phyloP scores from a whole-genome alignment of 495 filamentous ascomycete species.

The Echria macrotheca region DNA sequence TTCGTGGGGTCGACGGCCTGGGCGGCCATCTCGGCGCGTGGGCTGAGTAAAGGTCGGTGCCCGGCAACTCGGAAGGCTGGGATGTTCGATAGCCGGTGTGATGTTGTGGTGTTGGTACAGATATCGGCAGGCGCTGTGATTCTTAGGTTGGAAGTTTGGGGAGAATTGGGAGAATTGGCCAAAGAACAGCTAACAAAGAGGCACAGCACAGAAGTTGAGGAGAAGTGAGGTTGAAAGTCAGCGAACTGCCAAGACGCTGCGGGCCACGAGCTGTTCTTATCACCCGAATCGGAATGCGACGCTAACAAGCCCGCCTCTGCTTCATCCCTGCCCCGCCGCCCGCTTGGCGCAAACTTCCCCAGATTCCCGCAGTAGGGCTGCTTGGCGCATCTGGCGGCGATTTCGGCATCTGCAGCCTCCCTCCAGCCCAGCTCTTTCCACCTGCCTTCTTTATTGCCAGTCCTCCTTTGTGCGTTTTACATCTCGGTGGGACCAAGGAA shows the following conservation, averaged over 20 bases:
- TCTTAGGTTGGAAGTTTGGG: background rate
- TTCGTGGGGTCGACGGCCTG: slow-evolving; percentile 42
- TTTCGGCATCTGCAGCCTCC: background rate
- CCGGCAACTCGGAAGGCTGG: background rate
- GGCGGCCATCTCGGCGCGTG: too few relatives aligned
- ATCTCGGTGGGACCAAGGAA: too few relatives aligned
- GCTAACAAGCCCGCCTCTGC: background rate
- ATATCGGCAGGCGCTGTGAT: too few relatives aligned
- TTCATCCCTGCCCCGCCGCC: slow-evolving; percentile 1
- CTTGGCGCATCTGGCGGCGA: background rate
- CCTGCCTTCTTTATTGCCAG: background rate
- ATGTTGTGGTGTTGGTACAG: too few relatives aligned
- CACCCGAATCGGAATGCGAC: background rate
- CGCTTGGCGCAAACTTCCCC: slow-evolving; percentile 9
- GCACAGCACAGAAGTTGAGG: background rate
- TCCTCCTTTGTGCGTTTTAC: too few relatives aligned
- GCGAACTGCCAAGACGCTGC: slow-evolving; percentile 1
- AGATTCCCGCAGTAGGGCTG: background rate
- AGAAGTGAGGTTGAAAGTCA: background rate
- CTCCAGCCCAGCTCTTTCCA: background rate
- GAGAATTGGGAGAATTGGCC: background rate
- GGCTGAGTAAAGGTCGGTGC: too few relatives aligned
- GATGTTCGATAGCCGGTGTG: background rate
- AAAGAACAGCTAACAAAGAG: background rate
- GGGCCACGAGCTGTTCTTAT: background rate